A percentile compares a stretch with the other conserved stretches of the same genome.
Conservation (phyloP, 352 stramenopile genomes). For the Phytophthora macrochlamydospora region DNA sequence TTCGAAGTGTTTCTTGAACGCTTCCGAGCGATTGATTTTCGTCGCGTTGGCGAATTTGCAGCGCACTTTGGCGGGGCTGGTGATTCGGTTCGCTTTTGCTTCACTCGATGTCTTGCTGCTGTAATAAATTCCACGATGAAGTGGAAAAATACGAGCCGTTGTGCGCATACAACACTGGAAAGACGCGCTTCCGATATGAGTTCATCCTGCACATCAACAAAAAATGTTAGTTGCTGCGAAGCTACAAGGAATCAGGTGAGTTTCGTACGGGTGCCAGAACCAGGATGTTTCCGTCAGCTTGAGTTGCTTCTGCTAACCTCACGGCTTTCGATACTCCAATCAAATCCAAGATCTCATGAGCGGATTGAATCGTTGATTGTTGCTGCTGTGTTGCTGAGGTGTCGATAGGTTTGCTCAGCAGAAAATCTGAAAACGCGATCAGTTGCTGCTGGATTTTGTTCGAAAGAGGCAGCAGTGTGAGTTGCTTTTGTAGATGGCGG, state of each 20-base stretch:
- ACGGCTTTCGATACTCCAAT: slow-evolving; percentile 15
- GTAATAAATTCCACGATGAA: slow-evolving; percentile 49
- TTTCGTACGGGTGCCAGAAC: slow-evolving; percentile 42
- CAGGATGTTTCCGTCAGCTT: slow-evolving; percentile 21
- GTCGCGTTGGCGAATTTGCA: background rate
- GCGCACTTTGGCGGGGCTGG: background rate
- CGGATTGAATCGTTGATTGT: slow-evolving; percentile 10
- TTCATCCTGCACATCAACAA: slow-evolving; percentile 35
- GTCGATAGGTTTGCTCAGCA: slow-evolving; percentile 13
- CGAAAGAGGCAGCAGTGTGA: slow-evolving; percentile 49
- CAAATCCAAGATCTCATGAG: slow-evolving; percentile 18
- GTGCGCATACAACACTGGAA: slow-evolving; percentile 52
- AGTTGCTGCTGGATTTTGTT: slow-evolving; percentile 46
- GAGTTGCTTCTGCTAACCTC: background rate
- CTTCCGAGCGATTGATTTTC: slow-evolving; percentile 6
- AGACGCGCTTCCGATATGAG: slow-evolving; percentile 38
- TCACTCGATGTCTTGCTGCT: slow-evolving; percentile 19
- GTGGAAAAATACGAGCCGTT: slow-evolving; percentile 65
- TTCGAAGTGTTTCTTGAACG: slow-evolving; percentile 11
- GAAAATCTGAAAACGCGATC: slow-evolving; percentile 34
- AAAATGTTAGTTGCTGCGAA: background rate
- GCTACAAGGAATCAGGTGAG: background rate
- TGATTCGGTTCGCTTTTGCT: slow-evolving; percentile 7
- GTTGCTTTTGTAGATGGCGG: slow-evolving; percentile 49
- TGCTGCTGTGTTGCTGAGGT: slow-evolving; percentile 6